Evolutionary conservation across 768 basidiomycete genomes (phyloP).

Genomic region (Pilatotrama ljubarskyi): DNA sequence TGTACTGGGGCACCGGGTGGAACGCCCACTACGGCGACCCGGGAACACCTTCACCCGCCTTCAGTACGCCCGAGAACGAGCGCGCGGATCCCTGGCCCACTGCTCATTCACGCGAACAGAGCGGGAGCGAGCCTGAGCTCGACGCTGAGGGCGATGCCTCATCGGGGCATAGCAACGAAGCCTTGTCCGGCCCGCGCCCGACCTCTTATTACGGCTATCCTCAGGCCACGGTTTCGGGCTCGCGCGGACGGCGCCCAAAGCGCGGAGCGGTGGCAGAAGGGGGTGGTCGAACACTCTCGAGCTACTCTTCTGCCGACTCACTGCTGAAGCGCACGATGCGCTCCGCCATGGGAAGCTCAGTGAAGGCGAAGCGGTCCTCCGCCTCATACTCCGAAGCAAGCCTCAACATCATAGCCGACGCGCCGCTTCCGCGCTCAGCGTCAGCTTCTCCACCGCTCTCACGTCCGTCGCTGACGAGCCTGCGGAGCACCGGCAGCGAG

Average conservation of each 20-base stretch:
- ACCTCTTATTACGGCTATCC: background rate
- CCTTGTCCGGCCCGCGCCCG: background rate
- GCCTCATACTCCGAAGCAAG: conserved; percentile 7
- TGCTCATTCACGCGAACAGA: background rate
- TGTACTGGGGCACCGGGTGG: conserved; percentile 12
- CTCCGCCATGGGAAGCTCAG: conserved; percentile 7
- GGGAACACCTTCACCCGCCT: background rate
- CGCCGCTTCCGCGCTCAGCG: conserved; percentile 2
- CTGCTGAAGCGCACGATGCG: conserved; percentile 24
- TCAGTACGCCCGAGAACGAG: conserved; percentile 2
- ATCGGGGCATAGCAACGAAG: conserved; percentile 11
- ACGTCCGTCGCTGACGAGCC: conserved; percentile 9
- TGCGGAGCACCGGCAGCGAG: background rate
- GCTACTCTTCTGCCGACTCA: conserved; percentile 31
- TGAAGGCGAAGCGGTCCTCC: conserved; percentile 7
- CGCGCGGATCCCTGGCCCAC: background rate
- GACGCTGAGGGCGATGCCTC: conserved; percentile 9
- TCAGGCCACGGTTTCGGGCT: background rate
- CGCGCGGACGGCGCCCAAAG: background rate
- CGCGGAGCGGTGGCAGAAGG: background rate
- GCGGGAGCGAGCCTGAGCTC: conserved; percentile 6
- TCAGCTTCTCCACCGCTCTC: conserved; percentile 15
- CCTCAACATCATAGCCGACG: background rate
- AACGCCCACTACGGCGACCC: background rate
- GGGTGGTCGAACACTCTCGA: conserved; percentile 21